These are phyloP conservation scores for Ustulina deusta DNA, from an alignment of 2,329 filamentous ascomycete species.

Conservation along the genomic window DNA sequence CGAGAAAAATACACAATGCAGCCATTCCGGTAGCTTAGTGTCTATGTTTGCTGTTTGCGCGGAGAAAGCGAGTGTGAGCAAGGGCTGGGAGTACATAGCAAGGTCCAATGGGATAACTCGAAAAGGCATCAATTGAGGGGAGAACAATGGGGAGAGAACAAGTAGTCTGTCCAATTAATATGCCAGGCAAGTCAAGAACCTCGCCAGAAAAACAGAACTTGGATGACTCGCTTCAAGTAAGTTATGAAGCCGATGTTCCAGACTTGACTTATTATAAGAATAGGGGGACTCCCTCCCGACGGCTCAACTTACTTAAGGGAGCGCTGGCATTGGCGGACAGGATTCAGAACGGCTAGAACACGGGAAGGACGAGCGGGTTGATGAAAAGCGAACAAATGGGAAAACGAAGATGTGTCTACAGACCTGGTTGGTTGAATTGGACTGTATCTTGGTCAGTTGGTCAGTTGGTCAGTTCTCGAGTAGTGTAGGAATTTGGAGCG, in stretches of 20 bases:
- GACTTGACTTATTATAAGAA: constrained; percentile 7
- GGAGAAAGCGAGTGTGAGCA: constrained; percentile 4
- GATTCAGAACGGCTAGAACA: not conserved
- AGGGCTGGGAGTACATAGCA: constrained; percentile 1
- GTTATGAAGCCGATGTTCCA: not conserved
- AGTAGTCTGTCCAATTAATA: constrained; percentile 1
- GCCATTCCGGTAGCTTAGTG: not conserved
- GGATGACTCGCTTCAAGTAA: not conserved
- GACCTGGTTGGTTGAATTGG: not conserved
- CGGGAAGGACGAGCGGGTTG: not conserved
- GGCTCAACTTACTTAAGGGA: constrained; percentile 28
- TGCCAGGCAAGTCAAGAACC: constrained; percentile 1
- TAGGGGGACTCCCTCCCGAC: not conserved
- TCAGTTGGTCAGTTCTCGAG: not conserved
- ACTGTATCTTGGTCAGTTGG: not conserved
- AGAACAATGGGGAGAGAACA: not conserved
- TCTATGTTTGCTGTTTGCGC: constrained; percentile 9
- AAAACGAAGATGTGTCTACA: not conserved
- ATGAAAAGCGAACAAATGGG: not conserved
- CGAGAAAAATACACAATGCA: not conserved
- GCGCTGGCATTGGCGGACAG: constrained; percentile 26
- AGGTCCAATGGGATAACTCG: not conserved
- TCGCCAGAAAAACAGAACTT: not conserved
- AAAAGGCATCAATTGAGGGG: constrained; percentile 8
- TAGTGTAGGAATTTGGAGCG: constrained; percentile 27